phyloP scores from a whole-genome alignment of 306 rosid species.

The Glycine soja region DNA sequence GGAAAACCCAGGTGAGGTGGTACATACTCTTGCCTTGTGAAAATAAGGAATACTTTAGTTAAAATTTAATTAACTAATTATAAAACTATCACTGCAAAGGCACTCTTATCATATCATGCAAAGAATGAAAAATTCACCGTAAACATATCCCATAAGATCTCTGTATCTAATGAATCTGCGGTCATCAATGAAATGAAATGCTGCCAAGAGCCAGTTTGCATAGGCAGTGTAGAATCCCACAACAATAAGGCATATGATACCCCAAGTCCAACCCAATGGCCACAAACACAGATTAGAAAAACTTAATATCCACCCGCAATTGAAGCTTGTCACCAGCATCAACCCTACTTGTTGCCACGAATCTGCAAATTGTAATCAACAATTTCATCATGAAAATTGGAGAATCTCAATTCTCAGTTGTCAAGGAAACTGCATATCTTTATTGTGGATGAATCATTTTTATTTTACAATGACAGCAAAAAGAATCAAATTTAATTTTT shows the following conservation, averaged over 20 bases:
- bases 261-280: slow-evolving; percentile 76
- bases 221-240: slow-evolving; percentile 68
- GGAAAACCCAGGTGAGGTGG: slow-evolving; percentile 61
- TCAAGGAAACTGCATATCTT: no score
- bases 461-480: no score
- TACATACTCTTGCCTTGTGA: slow-evolving; percentile 56
- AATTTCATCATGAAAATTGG: no score
- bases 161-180: slow-evolving; percentile 74
- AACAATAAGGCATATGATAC: slow-evolving; percentile 53
- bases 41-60: not conserved
- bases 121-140: slow-evolving; percentile 39
- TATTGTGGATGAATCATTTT: no score
- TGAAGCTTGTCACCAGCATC: slow-evolving; percentile 60
- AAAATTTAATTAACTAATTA: not conserved
- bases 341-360: slow-evolving; percentile 79
- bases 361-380: slow-evolving; percentile 43
- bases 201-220: slow-evolving; percentile 70
- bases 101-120: no score
- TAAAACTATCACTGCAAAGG: no score
- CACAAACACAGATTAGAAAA: slow-evolving; percentile 63
- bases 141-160: slow-evolving; percentile 67
- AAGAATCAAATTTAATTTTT: no score
- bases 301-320: slow-evolving; percentile 64
- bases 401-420: no score
- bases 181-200: slow-evolving; percentile 65